phyloP scores from a whole-genome alignment of 2,329 filamentous ascomycete genomes.

The Cercospora berteroae region DNA sequence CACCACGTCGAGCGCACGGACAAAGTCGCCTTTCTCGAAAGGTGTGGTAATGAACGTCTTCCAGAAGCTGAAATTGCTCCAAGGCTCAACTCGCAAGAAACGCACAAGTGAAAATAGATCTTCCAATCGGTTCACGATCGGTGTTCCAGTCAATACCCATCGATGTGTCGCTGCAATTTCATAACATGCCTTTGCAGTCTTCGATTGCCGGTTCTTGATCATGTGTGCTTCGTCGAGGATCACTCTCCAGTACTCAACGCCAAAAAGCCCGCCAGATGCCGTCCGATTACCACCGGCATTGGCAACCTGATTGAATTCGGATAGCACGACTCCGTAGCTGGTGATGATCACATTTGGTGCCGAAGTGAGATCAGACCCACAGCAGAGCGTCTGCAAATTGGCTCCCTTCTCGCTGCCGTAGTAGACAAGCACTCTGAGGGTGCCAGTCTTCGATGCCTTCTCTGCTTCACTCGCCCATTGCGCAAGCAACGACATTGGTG shows the following conservation, averaged over 20 bases:
- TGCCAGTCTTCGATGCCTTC: slow-evolving; percentile 81
- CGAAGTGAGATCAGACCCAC: slow-evolving; percentile 65
- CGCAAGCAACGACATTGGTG: slow-evolving; percentile 91
- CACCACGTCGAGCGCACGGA: slow-evolving; percentile 90
- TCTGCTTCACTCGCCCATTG: slow-evolving; percentile 97
- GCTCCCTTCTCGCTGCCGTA: slow-evolving; percentile 82
- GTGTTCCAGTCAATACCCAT: slow-evolving; percentile 92
- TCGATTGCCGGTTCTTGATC: slow-evolving; percentile 83
- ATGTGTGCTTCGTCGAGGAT: slow-evolving; percentile 94
- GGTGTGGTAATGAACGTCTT: slow-evolving; percentile 97
- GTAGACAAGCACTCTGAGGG: slow-evolving; percentile 82
- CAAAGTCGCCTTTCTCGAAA: slow-evolving; percentile 92
- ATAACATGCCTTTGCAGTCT: slow-evolving; percentile 93
- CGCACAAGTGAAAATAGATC: slow-evolving; percentile 91
- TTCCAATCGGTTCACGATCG: slow-evolving; percentile 93
- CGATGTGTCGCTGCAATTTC: slow-evolving; percentile 81
- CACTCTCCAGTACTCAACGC: slow-evolving; percentile 87
- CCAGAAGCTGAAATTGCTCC: slow-evolving; percentile 99
- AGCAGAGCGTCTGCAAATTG: slow-evolving; percentile 78
- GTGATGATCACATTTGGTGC: slow-evolving; percentile 92
- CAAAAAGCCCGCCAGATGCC: slow-evolving; percentile 66
- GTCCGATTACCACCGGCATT: slow-evolving; percentile 61
- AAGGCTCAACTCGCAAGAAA: slow-evolving; percentile 91
- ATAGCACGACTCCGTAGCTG: slow-evolving; percentile 87
- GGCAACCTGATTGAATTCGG: slow-evolving; percentile 77